Base-by-base conservation (phyloP, 2,329 filamentous ascomycete species). In the Alternaria consortialis region DNA sequence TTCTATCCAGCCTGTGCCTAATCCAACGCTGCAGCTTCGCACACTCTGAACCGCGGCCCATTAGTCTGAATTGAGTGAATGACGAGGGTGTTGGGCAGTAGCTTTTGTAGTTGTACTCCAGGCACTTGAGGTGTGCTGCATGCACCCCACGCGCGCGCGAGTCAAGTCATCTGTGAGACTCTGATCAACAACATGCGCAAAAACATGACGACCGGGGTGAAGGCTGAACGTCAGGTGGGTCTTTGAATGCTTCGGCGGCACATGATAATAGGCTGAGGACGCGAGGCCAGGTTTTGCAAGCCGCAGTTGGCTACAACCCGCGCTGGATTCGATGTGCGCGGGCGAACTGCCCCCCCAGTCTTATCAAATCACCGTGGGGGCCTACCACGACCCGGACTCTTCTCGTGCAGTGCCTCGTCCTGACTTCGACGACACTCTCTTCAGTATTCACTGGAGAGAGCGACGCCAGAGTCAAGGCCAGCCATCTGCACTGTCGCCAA, bases 361-460 rank as follows among this genome's bases (percentile, higher is more conserved):
- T 65, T 63, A 65, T 60, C 63, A 63, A 65, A 67, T 65, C 60
- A 43, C 59, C 64, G 64, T 65, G 64, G 62, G 64, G 62, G 56
- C 48, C 40, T 34, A 31, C 56, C 51, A 53, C 20, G 20, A 20
- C 53, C 55, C 61, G 58, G 50, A n/a, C 42, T 48, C 60, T 56
- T 61, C 56, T 60, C 52, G 53, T 63, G 43, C 60, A 57, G 59
- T 42, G 53, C 55, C 53, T 60, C 54, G 31, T 46, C 39, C 44
- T 53, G 43, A 27, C 44, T 53, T 43, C 39, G 60, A 63, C 59
- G 52, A 44, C 54, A 51, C 57, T 56, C 55, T 58, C 51, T 56
- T 40, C 51, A 50, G 53, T 31, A 40, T 25, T 15, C 29, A 6
- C 32, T 53, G 50, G 50, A 63, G 60, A 63, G 56, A 43, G 55